Evolutionary conservation across 345 rosid species (phyloP), one percentile per base, ranked within the genome.

Genomic region (Turnera subulata): DNA sequence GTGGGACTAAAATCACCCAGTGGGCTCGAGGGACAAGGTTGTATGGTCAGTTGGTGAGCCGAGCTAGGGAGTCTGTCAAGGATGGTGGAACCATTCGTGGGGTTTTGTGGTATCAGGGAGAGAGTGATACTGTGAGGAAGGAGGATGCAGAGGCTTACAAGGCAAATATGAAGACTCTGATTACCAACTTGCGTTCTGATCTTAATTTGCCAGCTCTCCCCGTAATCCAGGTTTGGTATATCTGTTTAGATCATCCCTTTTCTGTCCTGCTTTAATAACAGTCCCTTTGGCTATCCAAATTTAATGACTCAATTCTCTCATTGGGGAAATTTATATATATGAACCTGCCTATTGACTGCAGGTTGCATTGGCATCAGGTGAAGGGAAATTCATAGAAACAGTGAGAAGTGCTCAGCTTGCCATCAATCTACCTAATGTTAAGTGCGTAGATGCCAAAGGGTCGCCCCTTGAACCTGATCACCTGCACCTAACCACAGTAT

Each of bases 311-410:
- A n/a, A n/a, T n/a, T n/a, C n/a, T n/a, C n/a, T n/a, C n/a, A n/a
- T n/a, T n/a, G n/a, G n/a, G n/a, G n/a, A n/a, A n/a, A n/a, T n/a
- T n/a, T n/a, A n/a, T n/a, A n/a, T n/a, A 48, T 25, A 48, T 48
- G 52, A 6, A 22, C 16, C 11, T 48, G 25, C 23, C 52, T 11
- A 4, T 8, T 29, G 35, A 29, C 35, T 16, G 26, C 62, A 73
- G 80, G 78, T 77, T 19, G 78, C 78, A 9, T 33, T 69, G 21
- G 82, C 72, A 21, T 74, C 84, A 11, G 79, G 72, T 29, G 73
- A 68, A 50, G 82, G 80, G 9, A 56, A 55, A 50, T 80, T 32
- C 46, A 29, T 66, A 4, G 70, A 64, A 49, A 47, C 20, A 0
- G 77, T 74, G 59, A 80, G 85, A 46, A 73, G 39, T 4, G 74